Evolutionary conservation across 2,329 filamentous ascomycete species (phyloP).

Genomic region (Pseudogymnoascus sp.): DNA sequence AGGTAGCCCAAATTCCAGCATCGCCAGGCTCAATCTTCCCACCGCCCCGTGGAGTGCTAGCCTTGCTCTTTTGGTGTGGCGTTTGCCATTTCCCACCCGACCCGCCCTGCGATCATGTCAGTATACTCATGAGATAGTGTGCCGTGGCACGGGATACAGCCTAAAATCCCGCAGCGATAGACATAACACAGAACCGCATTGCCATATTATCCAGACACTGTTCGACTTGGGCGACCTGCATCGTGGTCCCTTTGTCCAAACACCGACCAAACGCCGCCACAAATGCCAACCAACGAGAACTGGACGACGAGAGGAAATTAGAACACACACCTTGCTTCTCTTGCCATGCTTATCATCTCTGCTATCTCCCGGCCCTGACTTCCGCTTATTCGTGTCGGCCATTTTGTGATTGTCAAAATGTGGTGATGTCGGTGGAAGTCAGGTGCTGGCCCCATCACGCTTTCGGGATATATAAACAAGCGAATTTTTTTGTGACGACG

Average conservation of each 20-base stretch:
- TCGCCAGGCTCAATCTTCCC: conserved; percentile 58
- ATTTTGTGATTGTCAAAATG: conserved; percentile 11
- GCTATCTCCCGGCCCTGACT: conserved; percentile 15
- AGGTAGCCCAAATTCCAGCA: conserved; percentile 70
- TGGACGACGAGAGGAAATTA: neutral
- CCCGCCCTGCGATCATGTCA: conserved; percentile 30
- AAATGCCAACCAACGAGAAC: neutral
- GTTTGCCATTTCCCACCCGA: conserved; percentile 54
- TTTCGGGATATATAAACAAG: neutral
- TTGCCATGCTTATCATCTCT: conserved; percentile 16
- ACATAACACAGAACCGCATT: neutral
- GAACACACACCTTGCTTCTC: conserved; percentile 22
- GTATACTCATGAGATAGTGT: neutral
- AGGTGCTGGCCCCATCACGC: neutral
- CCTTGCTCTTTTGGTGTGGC: conserved; percentile 47
- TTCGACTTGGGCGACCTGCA: neutral
- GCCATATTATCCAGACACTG: neutral
- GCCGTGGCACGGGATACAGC: neutral
- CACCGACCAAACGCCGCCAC: neutral
- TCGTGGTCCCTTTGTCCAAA: neutral
- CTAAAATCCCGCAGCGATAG: neutral
- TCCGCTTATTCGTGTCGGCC: conserved; percentile 22
- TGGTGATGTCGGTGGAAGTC: neutral
- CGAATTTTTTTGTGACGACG: conserved; percentile 1
- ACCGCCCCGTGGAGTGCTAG: conserved; percentile 33